These are phyloP conservation scores for Candida mattraensis DNA, from an alignment of 805 yeast species.

Conservation along the genomic window DNA sequence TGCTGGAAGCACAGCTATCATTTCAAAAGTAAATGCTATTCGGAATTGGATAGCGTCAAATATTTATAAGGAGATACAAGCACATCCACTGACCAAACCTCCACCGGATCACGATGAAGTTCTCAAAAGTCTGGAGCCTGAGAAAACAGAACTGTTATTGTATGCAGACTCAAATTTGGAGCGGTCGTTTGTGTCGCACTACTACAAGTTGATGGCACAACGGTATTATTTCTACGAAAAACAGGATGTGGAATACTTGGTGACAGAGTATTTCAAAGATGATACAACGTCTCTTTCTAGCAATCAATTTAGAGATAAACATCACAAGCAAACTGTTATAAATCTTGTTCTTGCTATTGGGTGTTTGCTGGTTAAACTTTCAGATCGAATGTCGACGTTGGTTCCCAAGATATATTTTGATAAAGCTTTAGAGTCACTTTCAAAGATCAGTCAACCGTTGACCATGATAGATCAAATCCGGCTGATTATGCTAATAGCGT, in stretches of 20 bases:
- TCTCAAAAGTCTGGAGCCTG: constrained; percentile 7
- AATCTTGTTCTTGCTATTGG: constrained; percentile 16
- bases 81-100: constrained; percentile 7
- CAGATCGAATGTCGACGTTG: constrained; percentile 7
- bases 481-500: constrained; percentile 15
- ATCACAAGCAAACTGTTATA: constrained; percentile 9
- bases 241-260: constrained; percentile 8
- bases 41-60: constrained; percentile 19
- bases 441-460: constrained; percentile 4
- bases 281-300: not conserved
- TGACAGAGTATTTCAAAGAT: constrained; percentile 8
- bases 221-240: constrained; percentile 18
- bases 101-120: constrained; percentile 13
- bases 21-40: constrained; percentile 28
- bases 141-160: not conserved
- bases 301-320: constrained; percentile 4
- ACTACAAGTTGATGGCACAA: constrained; percentile 13
- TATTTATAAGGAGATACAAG: constrained; percentile 13
- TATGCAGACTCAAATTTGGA: no score
- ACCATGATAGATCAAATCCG: constrained; percentile 16
- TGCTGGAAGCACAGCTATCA: constrained; percentile 27
- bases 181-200: constrained; percentile 10
- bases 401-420: constrained; percentile 18
- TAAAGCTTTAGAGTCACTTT: constrained; percentile 9
- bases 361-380: constrained; percentile 14